Conservation (phyloP, 306 rosid species). For the Cucurbita ficifolia region DNA sequence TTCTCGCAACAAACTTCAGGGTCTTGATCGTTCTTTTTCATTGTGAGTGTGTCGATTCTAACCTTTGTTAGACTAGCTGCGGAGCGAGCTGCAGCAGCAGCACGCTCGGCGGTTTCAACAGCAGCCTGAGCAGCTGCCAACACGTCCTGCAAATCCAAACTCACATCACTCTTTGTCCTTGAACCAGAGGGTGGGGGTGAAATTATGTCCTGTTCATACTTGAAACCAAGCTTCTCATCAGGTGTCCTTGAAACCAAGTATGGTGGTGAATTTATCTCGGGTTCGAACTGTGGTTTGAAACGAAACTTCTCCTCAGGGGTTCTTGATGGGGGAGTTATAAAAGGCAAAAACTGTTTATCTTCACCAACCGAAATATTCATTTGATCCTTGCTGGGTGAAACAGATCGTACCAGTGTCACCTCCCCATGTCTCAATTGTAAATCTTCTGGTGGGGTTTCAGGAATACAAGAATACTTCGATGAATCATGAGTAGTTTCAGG, state of each 20-base stretch:
- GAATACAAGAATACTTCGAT: slow-evolving; percentile 16
- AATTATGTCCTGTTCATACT: not conserved
- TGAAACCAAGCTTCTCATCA: not conserved
- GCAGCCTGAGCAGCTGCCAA: slow-evolving; percentile 91
- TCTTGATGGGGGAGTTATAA: slow-evolving; percentile 56
- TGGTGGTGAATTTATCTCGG: slow-evolving; percentile 8
- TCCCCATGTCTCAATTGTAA: slow-evolving; percentile 12
- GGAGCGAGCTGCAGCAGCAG: slow-evolving; percentile 85
- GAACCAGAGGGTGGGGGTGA: slow-evolving; percentile 25
- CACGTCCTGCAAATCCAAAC: slow-evolving; percentile 67
- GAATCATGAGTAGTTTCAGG: slow-evolving; percentile 24
- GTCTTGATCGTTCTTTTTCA: slow-evolving; percentile 28
- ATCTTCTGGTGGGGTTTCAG: slow-evolving; percentile 18
- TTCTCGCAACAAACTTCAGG: slow-evolving; percentile 36
- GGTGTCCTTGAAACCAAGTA: slow-evolving; percentile 22
- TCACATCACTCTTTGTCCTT: slow-evolving; percentile 34
- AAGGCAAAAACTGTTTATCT: slow-evolving; percentile 66
- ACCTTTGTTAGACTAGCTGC: slow-evolving; percentile 77
- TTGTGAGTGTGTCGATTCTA: slow-evolving; percentile 54
- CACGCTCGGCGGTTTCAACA: slow-evolving; percentile 82
- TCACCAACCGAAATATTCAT: slow-evolving; percentile 35
- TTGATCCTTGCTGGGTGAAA: slow-evolving; percentile 23
- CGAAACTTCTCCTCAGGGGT: not conserved
- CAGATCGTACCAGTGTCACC: slow-evolving; percentile 17
- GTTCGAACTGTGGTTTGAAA: not conserved